phyloP scores from a whole-genome alignment of 148 eudicot species.

The Cornus florida region DNA sequence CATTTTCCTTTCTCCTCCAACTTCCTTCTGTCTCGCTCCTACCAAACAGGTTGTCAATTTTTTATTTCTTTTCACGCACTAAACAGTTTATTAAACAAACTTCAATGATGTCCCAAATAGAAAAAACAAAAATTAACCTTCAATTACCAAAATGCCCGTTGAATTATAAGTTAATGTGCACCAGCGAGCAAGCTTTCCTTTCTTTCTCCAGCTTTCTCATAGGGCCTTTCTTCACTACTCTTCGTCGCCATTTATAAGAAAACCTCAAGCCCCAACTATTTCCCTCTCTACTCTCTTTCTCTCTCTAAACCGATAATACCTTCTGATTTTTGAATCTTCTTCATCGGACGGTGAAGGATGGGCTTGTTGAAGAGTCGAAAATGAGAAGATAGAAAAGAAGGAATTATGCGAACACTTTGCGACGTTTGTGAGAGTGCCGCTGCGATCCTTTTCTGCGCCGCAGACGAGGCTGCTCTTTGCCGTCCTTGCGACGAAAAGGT shows the following conservation, averaged over 20 bases:
- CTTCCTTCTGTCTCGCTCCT: too few species aligned
- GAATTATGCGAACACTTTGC: constrained; percentile 79
- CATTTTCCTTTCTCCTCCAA: too few species aligned
- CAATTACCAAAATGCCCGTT: neutral
- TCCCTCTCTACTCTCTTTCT: neutral
- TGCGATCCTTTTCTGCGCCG: constrained; percentile 89
- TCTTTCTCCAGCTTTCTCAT: neutral
- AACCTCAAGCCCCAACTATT: neutral
- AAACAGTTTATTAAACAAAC: too few species aligned
- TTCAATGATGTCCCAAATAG: too few species aligned
- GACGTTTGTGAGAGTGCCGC: constrained; percentile 95
- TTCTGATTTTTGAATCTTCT: neutral
- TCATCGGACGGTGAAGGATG: neutral
- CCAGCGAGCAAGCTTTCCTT: neutral
- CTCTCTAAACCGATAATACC: neutral
- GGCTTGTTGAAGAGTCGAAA: constrained; percentile 2
- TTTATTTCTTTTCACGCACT: too few species aligned
- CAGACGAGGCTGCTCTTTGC: constrained; percentile 98
- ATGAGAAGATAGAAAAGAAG: neutral
- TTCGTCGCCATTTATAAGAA: constrained; percentile 12
- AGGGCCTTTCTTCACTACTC: neutral
- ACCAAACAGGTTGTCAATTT: too few species aligned
- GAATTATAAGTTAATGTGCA: neutral
- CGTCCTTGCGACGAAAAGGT: constrained; percentile 94
- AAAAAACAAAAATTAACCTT: neutral